Evolutionary conservation across 2,329 filamentous ascomycete species (phyloP).

Genomic region (Colletotrichum cordylinicola): DNA sequence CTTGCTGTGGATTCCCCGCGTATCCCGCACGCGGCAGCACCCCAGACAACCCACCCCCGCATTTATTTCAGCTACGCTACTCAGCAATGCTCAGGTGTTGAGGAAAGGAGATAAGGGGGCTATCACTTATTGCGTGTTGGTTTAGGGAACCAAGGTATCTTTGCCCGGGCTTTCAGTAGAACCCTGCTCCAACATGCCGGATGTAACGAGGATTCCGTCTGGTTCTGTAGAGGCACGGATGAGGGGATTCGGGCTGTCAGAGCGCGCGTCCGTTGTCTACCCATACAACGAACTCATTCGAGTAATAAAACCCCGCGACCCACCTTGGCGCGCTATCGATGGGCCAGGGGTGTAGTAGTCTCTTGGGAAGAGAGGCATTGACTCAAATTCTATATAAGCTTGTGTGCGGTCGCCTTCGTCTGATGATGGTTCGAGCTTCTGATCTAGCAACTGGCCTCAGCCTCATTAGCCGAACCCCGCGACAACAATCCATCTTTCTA

Average conservation of each 20-base stretch:
- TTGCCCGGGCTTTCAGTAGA: neutral
- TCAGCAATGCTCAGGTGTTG: neutral
- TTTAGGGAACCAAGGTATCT: neutral
- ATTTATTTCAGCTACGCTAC: neutral
- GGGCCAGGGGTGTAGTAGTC: neutral
- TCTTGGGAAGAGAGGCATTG: neutral
- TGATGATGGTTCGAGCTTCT: neutral
- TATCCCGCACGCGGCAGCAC: neutral
- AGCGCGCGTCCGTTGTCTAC: neutral
- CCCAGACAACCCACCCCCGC: conserved; percentile 16
- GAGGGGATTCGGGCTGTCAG: neutral
- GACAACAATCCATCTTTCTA: neutral
- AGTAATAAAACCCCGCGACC: neutral
- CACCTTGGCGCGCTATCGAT: neutral
- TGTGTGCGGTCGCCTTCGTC: neutral
- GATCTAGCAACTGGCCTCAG: neutral
- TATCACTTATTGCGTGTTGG: neutral
- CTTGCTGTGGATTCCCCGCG: neutral
- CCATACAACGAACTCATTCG: neutral
- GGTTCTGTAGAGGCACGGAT: neutral
- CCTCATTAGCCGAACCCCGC: neutral
- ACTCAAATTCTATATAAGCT: neutral
- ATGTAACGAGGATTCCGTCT: neutral
- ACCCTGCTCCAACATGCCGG: neutral
- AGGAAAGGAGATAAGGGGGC: neutral